phyloP scores from a whole-genome alignment of 2,329 filamentous ascomycete genomes.

The Aspergillus piperis region DNA sequence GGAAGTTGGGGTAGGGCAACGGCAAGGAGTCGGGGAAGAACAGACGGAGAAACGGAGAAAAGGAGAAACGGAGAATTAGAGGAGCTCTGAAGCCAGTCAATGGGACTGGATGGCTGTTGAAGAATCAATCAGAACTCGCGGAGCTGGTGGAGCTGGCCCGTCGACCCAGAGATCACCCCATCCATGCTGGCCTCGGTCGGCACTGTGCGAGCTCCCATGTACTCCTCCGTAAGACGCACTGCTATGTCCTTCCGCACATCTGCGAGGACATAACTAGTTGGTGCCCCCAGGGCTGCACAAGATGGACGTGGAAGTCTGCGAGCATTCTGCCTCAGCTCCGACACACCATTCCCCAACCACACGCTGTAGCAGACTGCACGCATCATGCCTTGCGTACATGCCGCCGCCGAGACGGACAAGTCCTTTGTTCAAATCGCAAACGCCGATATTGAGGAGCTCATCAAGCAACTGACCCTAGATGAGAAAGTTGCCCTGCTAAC shows the following conservation, averaged over 20 bases:
- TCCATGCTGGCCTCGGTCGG: too few relatives aligned
- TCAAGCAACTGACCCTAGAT: slow-evolving; percentile 54
- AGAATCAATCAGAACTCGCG: background rate
- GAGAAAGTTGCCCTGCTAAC: slow-evolving; percentile 55
- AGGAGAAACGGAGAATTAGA: slow-evolving; percentile 8
- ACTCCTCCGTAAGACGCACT: background rate
- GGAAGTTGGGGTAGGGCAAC: background rate
- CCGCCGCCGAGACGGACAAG: background rate
- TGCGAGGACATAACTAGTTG: background rate
- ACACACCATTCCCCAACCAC: background rate
- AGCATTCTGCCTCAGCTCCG: background rate
- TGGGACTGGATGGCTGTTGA: background rate
- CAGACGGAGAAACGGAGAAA: slow-evolving; percentile 9
- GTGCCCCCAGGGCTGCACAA: background rate
- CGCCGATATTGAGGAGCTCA: slow-evolving; percentile 46
- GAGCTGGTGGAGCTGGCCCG: background rate
- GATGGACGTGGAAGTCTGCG: background rate
- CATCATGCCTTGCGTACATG: background rate
- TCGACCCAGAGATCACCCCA: too few relatives aligned
- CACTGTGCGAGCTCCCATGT: too few relatives aligned
- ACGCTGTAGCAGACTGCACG: background rate
- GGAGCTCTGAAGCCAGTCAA: background rate
- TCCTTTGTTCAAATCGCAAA: slow-evolving; percentile 4
- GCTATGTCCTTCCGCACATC: background rate
- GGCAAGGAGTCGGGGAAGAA: background rate